phyloP scores from a whole-genome alignment of 305 asterid genomes.

The Plantago lanceolata region DNA sequence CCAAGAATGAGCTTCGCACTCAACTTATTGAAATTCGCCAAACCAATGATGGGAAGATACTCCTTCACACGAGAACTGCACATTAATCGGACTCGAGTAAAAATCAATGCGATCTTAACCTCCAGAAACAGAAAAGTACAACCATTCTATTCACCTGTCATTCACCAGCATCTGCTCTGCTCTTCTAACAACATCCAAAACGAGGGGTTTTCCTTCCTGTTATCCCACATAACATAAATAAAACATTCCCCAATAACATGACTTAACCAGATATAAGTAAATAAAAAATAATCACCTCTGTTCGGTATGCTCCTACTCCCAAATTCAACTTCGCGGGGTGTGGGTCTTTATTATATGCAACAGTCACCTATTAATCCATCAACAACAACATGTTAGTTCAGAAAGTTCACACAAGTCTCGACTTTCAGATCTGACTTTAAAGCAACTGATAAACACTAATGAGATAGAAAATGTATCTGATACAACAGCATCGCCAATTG shows the following conservation, averaged over 20 bases:
- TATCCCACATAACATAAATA: neutral
- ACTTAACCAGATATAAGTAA: too few species aligned
- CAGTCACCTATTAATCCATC: conserved; percentile 56
- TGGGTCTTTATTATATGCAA: conserved; percentile 68
- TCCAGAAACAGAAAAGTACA: neutral
- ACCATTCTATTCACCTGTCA: conserved; percentile 40
- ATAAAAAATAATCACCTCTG: conserved; percentile 48
- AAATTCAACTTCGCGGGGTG: conserved; percentile 63
- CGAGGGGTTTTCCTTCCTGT: conserved; percentile 83
- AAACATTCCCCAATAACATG: neutral
- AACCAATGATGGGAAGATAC: conserved; percentile 68
- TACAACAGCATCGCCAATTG: neutral
- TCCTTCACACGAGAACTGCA: conserved; percentile 71
- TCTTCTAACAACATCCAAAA: conserved; percentile 64
- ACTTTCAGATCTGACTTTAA: neutral
- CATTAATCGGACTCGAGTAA: neutral
- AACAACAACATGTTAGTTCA: conserved; percentile 1
- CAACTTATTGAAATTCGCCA: conserved; percentile 67
- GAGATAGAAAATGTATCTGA: neutral
- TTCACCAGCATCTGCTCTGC: conserved; percentile 70
- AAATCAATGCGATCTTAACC: neutral
- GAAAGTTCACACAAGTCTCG: neutral
- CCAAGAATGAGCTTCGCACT: conserved; percentile 83
- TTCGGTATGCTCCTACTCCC: conserved; percentile 80
- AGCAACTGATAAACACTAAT: neutral